Base-by-base conservation (phyloP, 495 filamentous ascomycete species). In the Xylaria cubensis region DNA sequence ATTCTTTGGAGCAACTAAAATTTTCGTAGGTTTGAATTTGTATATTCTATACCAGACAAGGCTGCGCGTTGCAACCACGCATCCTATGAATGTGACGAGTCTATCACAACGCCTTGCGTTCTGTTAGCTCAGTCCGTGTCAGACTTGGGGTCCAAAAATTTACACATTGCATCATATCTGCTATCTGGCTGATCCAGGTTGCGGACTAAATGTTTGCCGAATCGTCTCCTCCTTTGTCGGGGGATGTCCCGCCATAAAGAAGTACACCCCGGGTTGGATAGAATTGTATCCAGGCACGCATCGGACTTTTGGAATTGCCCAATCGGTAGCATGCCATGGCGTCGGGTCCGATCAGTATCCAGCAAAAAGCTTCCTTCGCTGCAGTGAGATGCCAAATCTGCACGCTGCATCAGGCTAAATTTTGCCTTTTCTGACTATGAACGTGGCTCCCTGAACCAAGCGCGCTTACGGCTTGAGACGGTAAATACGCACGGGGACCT, bases 311-410 rank as follows among this genome's bases (percentile, higher is more conserved):
- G 4, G 34, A 19, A 55, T 53, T 53, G 34, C 68, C 58, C 68
- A 70, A 70, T 64, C 59, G 69, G 69, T 46, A 56, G 59, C 69
- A 64, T 55, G 50, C 69, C 69, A 71, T 36, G 39, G 48, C 8
- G 17, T 71, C 69, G 69, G 69, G 59, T 41, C 69, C 69, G 61
- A 56, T 64, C 61, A 36, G 59, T 21, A 42, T 67, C 34, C 65
- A 55, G 36, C 44, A 56, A 42, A 42, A 67, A 13, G 50, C 34
- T 41, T 29, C 48, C n/a, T 64, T 21, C 29, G 50, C 50, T 67
- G 65, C 65, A 51, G 65, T 67, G 65, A 67, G 65, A 67, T 67
- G 65, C 65, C 65, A 42, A 67, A 67, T 56, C 48, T 39, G 65
- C 50, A 56, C 65, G 32, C 50, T 67, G 50, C 34, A 41, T 34